Evolutionary conservation across 257 asterid species (phyloP), one percentile per base, ranked within the genome.

Genomic region (Thymus quinquecostatus): DNA sequence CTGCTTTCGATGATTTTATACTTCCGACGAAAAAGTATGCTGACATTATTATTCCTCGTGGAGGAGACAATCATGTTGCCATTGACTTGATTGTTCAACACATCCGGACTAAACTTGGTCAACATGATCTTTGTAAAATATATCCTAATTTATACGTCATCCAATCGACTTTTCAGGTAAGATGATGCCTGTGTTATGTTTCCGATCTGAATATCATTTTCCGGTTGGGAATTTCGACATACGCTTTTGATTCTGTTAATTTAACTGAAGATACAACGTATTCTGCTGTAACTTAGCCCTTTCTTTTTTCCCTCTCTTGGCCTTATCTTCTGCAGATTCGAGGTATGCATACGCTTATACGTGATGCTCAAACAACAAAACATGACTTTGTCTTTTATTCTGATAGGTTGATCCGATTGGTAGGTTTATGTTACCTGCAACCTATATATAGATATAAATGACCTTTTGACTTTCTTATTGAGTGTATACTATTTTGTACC

Each of bases 11-110:
- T 65, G 99, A 95, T 77, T 95, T 95, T 80, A 92, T 95, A 77
- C 97, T 92, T 78, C 98, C 99, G 33, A 92, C 97, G 7, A 95
- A 95, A 84, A 95, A 95, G 80, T 95, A 88, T 53, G 99, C 99
- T 1, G 99, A 95, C 78, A 90, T 95, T 70, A 95, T 95, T 82
- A 95, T 95, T 79, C 99, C 99, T 21, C 97, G 98, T 55, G 99
- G 99, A 70, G 99, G 99, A 81, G 99, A 95, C 84, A 95, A 95
- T 82, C 97, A 86, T 77, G 99, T 95, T 63, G 99, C 99, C 54
- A 88, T 95, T 63, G 99, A 95, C 87, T 87, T 95, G 91, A 95
- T 95, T 51, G 99, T 95, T 61, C 99, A 95, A 77, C 99, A 95
- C 83, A 86, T 95, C 74, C 91, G 96, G 76, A 92, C 98, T 44